Evolutionary conservation across 2,329 filamentous ascomycete genomes (phyloP).

Genomic region (Epichloe amarillans): DNA sequence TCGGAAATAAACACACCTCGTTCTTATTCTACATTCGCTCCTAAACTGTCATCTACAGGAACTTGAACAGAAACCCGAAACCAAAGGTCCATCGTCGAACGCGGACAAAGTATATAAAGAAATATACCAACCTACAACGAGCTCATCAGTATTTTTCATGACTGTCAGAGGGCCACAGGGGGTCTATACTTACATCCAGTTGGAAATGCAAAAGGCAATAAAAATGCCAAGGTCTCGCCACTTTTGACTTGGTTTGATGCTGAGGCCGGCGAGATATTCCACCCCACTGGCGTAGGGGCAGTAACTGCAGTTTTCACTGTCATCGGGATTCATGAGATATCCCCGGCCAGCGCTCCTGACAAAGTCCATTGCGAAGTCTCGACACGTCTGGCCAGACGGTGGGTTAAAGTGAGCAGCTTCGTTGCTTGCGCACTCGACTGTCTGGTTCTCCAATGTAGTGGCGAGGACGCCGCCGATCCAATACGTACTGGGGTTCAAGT

Average conservation of each 20-base stretch:
- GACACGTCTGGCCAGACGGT: constrained; percentile 51
- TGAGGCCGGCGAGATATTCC: constrained; percentile 49
- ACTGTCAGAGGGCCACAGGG: background rate
- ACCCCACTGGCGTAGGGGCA: constrained; percentile 46
- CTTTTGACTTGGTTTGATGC: constrained; percentile 41
- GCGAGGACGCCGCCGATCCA: constrained; percentile 6
- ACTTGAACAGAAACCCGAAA: constrained; percentile 39
- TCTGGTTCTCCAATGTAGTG: constrained; percentile 5
- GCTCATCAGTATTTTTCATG: background rate
- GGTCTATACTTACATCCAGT: constrained; percentile 35
- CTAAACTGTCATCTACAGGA: background rate
- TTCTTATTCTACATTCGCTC: no score
- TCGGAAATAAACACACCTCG: background rate
- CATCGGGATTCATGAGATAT: constrained; percentile 49
- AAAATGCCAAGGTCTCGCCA: constrained; percentile 63
- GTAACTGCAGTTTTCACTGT: constrained; percentile 50
- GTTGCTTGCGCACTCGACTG: constrained; percentile 28
- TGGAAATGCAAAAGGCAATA: constrained; percentile 54
- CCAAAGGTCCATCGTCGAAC: constrained; percentile 61
- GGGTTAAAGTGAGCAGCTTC: constrained; percentile 36
- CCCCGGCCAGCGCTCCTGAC: constrained; percentile 34
- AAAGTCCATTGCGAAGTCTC: constrained; percentile 48
- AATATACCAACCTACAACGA: constrained; percentile 43
- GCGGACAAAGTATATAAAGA: constrained; percentile 63
- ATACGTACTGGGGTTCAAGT: constrained; percentile 6